Evolutionary conservation across 305 asterid genomes (phyloP).

Genomic region (Solanum hybrid): DNA sequence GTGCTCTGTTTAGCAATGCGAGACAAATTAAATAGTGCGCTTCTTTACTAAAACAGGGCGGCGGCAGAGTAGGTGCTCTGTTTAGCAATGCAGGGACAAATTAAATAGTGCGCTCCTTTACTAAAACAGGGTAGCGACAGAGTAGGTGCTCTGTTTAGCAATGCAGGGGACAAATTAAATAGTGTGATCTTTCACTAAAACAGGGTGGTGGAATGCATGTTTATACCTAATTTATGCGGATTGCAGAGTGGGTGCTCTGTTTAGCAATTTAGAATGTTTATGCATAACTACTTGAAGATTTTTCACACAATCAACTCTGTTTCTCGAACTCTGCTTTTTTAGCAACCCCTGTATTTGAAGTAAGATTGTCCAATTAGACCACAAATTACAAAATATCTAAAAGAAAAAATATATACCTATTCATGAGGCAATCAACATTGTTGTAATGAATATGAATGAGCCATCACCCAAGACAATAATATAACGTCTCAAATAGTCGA

Average conservation of each 20-base stretch:
- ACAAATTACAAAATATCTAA: background rate
- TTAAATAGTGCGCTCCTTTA: background rate
- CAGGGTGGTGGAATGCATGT: background rate
- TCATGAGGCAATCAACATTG: background rate
- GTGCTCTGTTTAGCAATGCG: background rate
- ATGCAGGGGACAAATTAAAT: background rate
- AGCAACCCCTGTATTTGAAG: background rate
- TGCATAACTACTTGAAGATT: background rate
- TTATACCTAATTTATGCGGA: background rate
- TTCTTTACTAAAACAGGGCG: background rate
- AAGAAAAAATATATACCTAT: background rate
- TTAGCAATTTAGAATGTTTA: background rate
- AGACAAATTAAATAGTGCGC: background rate
- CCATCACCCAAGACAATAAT: background rate
- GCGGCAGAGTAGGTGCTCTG: background rate
- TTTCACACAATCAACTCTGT: background rate
- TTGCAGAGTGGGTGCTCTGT: background rate
- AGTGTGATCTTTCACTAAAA: background rate
- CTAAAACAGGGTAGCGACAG: background rate
- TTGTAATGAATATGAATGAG: background rate
- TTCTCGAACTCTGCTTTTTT: background rate
- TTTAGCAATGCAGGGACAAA: background rate
- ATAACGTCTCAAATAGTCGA: background rate
- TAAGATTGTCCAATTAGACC: background rate
- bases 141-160: background rate